Percentiles rank a stretch among this genome's conserved stretches.
These are phyloP conservation scores for Colletotrichum noveboracense DNA, from an alignment of 2,329 filamentous ascomycete species.

Conservation along the genomic window DNA sequence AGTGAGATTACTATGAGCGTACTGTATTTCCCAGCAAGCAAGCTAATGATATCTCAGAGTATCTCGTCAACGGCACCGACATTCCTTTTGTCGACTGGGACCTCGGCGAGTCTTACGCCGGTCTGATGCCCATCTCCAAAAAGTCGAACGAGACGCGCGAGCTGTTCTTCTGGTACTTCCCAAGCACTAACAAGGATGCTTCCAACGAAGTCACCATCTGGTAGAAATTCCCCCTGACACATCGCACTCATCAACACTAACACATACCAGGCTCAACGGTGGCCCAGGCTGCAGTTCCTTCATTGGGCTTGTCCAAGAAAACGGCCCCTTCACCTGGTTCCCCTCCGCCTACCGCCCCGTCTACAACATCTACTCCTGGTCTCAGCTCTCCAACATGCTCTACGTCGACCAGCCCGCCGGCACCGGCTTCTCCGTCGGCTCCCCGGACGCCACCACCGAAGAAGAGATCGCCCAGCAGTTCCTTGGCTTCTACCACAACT, in stretches of 20 bases:
- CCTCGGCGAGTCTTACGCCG: slow-evolving; percentile 68
- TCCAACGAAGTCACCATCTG: slow-evolving; percentile 66
- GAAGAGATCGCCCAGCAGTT: slow-evolving; percentile 74
- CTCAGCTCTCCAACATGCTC: slow-evolving; percentile 45
- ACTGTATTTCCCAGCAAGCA: accelerated
- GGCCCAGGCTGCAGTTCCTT: slow-evolving; percentile 65
- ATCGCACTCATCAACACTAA: not conserved
- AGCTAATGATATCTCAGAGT: slow-evolving; percentile 48
- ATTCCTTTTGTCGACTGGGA: slow-evolving; percentile 77
- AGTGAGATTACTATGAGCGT: not conserved
- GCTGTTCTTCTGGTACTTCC: slow-evolving; percentile 66
- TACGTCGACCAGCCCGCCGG: slow-evolving; percentile 26
- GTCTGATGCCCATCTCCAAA: slow-evolving; percentile 62
- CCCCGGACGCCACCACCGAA: slow-evolving; percentile 67
- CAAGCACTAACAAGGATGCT: slow-evolving; percentile 58
- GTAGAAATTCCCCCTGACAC: slow-evolving; percentile 29
- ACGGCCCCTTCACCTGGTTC: slow-evolving; percentile 76
- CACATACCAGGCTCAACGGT: not conserved
- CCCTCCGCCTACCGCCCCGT: slow-evolving; percentile 70
- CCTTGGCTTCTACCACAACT: slow-evolving; percentile 80
- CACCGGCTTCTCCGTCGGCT: slow-evolving; percentile 54
- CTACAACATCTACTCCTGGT: slow-evolving; percentile 45
- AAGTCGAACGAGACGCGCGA: slow-evolving; percentile 50
- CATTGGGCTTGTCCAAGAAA: slow-evolving; percentile 75
- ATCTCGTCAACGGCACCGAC: slow-evolving; percentile 65